phyloP scores from a whole-genome alignment of 257 asterid species.

The Thymus quinquecostatus region DNA sequence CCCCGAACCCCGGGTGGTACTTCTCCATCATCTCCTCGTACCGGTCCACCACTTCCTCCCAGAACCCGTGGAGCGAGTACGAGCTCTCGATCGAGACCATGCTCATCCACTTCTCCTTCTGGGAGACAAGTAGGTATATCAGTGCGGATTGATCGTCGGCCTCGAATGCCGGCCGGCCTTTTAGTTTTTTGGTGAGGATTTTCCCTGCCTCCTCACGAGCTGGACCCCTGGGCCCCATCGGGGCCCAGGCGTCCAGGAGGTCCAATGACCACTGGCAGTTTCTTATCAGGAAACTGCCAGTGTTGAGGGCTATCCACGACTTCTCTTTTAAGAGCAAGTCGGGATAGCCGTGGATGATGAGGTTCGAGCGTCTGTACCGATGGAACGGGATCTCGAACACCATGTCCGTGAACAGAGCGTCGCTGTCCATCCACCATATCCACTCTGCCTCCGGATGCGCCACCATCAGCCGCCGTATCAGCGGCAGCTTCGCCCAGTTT shows the following conservation, averaged over 20 bases:
- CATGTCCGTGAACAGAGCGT: conserved; percentile 90
- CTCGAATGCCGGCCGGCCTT: conserved; percentile 90
- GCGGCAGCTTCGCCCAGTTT: conserved; percentile 80
- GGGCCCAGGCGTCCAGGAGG: conserved; percentile 89
- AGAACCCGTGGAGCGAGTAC: conserved; percentile 80
- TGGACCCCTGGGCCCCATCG: conserved; percentile 86
- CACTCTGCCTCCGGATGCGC: conserved; percentile 95
- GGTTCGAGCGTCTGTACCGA: conserved; percentile 57
- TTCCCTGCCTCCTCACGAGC: conserved; percentile 82
- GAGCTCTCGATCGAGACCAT: conserved; percentile 86
- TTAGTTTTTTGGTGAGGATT: conserved; percentile 70
- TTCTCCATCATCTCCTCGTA: conserved; percentile 93
- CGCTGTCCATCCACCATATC: conserved; percentile 99
- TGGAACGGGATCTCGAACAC: conserved; percentile 64
- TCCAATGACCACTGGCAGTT: conserved; percentile 95
- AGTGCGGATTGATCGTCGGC: conserved; percentile 95
- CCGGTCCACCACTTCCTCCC: conserved; percentile 90
- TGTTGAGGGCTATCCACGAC: conserved; percentile 88
- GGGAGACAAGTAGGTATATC: conserved; percentile 65
- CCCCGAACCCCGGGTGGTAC: conserved; percentile 86
- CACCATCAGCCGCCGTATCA: conserved; percentile 79
- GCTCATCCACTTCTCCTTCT: conserved; percentile 68
- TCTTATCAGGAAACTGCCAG: conserved; percentile 81
- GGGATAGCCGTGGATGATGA: conserved; percentile 83
- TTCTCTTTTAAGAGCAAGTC: conserved; percentile 74